A percentile compares a stretch with the other conserved stretches of the same genome.
These are phyloP conservation scores for Sordariomycetes sp. DNA, from an alignment of 2,329 filamentous ascomycete species.

Conservation along the genomic window DNA sequence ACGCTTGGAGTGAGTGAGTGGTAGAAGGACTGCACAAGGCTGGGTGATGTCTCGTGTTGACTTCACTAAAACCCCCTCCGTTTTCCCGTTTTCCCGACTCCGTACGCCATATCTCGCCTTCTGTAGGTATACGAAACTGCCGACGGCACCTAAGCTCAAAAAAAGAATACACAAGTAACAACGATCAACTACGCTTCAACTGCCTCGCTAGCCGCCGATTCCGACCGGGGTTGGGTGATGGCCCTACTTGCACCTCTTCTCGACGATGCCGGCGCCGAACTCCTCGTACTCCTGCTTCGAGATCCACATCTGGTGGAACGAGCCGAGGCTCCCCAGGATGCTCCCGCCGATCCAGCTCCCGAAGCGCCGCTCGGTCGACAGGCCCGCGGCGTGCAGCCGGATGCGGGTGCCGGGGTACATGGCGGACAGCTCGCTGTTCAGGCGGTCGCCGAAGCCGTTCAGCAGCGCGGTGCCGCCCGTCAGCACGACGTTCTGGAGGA, in stretches of 20 bases:
- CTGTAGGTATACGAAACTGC: background rate
- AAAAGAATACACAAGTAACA: background rate
- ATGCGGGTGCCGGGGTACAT: conserved; percentile 81
- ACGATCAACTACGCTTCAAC: background rate
- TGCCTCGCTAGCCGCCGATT: background rate
- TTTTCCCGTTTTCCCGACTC: background rate
- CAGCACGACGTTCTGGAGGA: conserved; percentile 85
- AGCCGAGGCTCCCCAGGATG: conserved; percentile 88
- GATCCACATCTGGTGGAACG: conserved; percentile 99
- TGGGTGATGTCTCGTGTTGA: background rate
- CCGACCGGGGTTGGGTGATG: background rate
- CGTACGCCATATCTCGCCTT: background rate
- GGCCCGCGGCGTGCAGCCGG: conserved; percentile 76
- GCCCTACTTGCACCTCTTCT: conserved; percentile 84
- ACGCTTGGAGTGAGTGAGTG: background rate
- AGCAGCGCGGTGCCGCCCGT: conserved; percentile 81
- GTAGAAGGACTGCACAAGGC: background rate
- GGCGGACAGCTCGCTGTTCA: conserved; percentile 71
- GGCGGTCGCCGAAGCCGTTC: conserved; percentile 82
- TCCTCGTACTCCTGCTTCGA: conserved; percentile 96
- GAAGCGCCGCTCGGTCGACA: conserved; percentile 82
- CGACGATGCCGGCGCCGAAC: conserved; percentile 79
- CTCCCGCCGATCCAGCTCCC: conserved; percentile 94
- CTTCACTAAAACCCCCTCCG: background rate
- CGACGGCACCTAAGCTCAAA: conserved; percentile 3